Conservation (phyloP, 1,284 basidiomycete genomes). For the Xerocomus amazonicus region DNA sequence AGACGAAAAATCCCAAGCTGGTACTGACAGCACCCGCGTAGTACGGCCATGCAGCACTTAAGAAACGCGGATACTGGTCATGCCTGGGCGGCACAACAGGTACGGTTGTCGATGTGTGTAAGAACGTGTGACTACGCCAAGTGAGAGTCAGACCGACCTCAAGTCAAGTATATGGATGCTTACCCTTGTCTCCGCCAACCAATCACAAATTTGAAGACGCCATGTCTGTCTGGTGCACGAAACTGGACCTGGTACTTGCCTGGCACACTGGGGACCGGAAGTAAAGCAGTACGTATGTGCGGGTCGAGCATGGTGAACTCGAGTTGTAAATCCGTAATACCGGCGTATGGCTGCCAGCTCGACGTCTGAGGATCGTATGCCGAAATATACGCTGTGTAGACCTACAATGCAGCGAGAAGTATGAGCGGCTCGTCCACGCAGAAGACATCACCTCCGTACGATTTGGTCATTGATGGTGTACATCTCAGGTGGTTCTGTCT, state of each 20-base stretch:
- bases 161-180: constrained; percentile 22
- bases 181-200: constrained; percentile 87
- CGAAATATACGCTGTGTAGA: constrained; percentile 71
- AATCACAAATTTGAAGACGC: constrained; percentile 95
- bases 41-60: constrained; percentile 93
- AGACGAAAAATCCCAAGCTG: constrained; percentile 78
- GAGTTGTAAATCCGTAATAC: constrained; percentile 78
- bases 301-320: constrained; percentile 99
- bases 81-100: constrained; percentile 92
- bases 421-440: constrained; percentile 4
- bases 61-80: constrained; percentile 92
- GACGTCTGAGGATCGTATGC: constrained; percentile 53
- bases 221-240: constrained; percentile 90
- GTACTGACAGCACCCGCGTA: constrained; percentile 89
- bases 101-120: constrained; percentile 73
- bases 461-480: constrained; percentile 90
- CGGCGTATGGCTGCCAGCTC: constrained; percentile 71
- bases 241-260: constrained; percentile 78
- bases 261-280: constrained; percentile 48
- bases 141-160: not conserved
- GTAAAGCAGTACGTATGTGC: constrained; percentile 76
- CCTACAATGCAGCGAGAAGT: constrained; percentile 40
- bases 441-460: constrained; percentile 42
- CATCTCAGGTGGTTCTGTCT: constrained; percentile 52
- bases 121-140: constrained; percentile 59